These are phyloP conservation scores for Thalassiosira mediterranea DNA, from an alignment of 352 stramenopile genomes.

Conservation along the genomic window DNA sequence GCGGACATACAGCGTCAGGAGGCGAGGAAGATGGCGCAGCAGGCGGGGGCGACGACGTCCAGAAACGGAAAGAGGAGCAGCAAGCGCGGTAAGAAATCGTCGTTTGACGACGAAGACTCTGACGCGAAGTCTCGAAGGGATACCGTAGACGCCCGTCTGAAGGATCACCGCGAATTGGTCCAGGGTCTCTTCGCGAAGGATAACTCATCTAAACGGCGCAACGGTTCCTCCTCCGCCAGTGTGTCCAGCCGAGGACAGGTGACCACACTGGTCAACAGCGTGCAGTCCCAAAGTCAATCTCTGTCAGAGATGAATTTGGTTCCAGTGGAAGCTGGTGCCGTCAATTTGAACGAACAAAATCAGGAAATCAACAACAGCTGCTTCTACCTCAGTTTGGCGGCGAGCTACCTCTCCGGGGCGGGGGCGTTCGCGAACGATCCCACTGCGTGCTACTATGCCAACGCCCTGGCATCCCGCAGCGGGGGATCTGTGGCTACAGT, in stretches of 20 bases:
- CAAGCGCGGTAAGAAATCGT: background rate
- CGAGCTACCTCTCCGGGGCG: conserved; percentile 64
- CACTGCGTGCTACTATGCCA: conserved; percentile 19
- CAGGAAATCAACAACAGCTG: conserved; percentile 66
- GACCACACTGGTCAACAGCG: conserved; percentile 28
- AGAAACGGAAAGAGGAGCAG: background rate
- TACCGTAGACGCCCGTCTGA: conserved; percentile 30
- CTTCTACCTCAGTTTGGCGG: conserved; percentile 71
- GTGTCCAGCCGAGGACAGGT: conserved; percentile 24
- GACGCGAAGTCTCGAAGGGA: conserved; percentile 13
- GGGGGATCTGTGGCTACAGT: conserved; percentile 5
- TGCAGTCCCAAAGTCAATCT: conserved; percentile 29
- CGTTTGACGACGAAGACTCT: conserved; percentile 15
- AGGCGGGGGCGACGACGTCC: background rate
- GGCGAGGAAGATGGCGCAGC: conserved; percentile 18
- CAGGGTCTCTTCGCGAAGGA: conserved; percentile 63
- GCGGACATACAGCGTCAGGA: conserved; percentile 37
- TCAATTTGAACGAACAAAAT: conserved; percentile 66
- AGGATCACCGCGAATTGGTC: conserved; percentile 61
- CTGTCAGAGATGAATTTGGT: conserved; percentile 43
- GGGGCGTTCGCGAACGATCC: conserved; percentile 52
- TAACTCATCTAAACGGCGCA: conserved; percentile 5
- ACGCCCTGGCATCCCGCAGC: background rate
- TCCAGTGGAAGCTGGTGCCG: conserved; percentile 53
- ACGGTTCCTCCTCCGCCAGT: conserved; percentile 17